phyloP scores from a whole-genome alignment of 805 yeast genomes.

The Candida boleticola region DNA sequence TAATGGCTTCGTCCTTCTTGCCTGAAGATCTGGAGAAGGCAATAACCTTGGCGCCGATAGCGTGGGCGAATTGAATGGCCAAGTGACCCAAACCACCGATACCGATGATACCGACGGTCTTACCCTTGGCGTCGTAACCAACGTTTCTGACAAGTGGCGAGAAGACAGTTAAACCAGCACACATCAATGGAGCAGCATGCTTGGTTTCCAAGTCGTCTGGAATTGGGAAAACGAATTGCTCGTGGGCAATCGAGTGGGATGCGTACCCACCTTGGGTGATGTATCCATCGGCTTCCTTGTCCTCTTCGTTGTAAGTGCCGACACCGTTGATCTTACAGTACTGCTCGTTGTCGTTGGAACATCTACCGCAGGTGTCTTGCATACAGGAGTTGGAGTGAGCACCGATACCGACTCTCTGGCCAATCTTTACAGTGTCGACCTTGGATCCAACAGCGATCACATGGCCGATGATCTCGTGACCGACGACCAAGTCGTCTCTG shows the following conservation, averaged over 20 bases:
- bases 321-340: constrained; percentile 30
- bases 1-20: constrained; percentile 47
- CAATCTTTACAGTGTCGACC: constrained; percentile 52
- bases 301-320: constrained; percentile 20
- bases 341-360: constrained; percentile 28
- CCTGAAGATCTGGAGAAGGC: constrained; percentile 52
- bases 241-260: constrained; percentile 62
- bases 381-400: constrained; percentile 64
- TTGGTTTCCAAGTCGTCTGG: constrained; percentile 48
- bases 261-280: constrained; percentile 72
- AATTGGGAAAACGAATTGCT: constrained; percentile 60
- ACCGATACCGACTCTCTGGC: constrained; percentile 81
- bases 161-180: constrained; percentile 75
- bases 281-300: constrained; percentile 31
- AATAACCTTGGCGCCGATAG: constrained; percentile 58
- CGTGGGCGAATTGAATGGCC: constrained; percentile 56
- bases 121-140: constrained; percentile 40
- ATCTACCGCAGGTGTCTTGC: constrained; percentile 48
- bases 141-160: constrained; percentile 56
- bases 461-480: constrained; percentile 66
- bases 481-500: constrained; percentile 47
- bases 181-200: constrained; percentile 68
- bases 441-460: constrained; percentile 60
- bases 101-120: constrained; percentile 52
- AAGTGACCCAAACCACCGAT: constrained; percentile 59